A percentile compares a stretch with the other conserved stretches of the same genome.
These are phyloP conservation scores for Fusarium chlamydosporum DNA, from an alignment of 2,329 filamentous ascomycete species.

Conservation along the genomic window DNA sequence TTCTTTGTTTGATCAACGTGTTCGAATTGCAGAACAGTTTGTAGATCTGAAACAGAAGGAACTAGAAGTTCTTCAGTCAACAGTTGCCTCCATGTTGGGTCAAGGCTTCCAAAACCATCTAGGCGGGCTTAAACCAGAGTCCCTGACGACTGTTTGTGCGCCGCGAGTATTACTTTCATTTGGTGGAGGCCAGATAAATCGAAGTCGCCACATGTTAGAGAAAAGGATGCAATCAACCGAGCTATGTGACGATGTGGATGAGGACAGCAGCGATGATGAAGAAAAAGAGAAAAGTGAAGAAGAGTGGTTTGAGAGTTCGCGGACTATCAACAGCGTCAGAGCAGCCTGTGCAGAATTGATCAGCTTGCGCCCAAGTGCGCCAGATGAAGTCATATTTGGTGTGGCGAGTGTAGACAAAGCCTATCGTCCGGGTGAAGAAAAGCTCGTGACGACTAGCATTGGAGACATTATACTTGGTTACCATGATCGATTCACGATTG, in stretches of 20 bases:
- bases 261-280: background rate
- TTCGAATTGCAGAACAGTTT: constrained; percentile 10
- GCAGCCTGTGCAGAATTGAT: constrained; percentile 4
- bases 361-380: background rate
- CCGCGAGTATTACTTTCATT: constrained; percentile 4
- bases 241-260: background rate
- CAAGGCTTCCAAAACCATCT: constrained; percentile 4
- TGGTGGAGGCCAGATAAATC: constrained; percentile 1
- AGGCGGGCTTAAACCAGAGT: constrained; percentile 1
- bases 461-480: constrained; percentile 7
- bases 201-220: background rate
- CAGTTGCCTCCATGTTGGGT: background rate
- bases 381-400: constrained; percentile 6
- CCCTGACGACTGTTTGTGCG: constrained; percentile 3
- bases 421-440: background rate
- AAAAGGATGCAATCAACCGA: constrained; percentile 4
- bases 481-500: constrained; percentile 3
- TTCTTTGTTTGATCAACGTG: constrained; percentile 6
- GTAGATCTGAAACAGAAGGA: constrained; percentile 3
- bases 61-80: constrained; percentile 2
- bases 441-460: background rate
- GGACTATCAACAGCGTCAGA: background rate
- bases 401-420: constrained; percentile 2
- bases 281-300: background rate
- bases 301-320: constrained; percentile 6